A percentile compares a stretch with the other conserved stretches of the same genome.
phyloP scores from a whole-genome alignment of 78 protist genomes.

The Tieghemostelium lacteum region DNA sequence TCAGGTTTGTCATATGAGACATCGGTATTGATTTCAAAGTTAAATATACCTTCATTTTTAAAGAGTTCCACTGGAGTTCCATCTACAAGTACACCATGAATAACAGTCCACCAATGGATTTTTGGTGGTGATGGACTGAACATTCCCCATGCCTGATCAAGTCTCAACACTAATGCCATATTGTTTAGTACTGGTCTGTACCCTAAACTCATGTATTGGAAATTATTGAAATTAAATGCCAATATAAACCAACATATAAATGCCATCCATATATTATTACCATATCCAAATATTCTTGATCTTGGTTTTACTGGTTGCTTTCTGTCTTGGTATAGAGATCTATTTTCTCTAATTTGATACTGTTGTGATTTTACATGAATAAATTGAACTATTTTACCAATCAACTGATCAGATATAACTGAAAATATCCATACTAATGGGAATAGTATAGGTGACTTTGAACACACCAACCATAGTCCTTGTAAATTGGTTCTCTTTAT shows the following conservation, averaged over 20 bases:
- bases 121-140: conserved; percentile 68
- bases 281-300: neutral
- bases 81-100: conserved; percentile 64
- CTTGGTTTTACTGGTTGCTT: neutral
- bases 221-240: conserved; percentile 18
- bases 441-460: conserved; percentile 23
- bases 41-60: conserved; percentile 57
- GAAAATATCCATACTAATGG: conserved; percentile 5
- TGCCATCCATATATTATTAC: conserved; percentile 7
- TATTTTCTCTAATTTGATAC: neutral
- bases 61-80: conserved; percentile 63
- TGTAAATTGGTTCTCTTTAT: conserved; percentile 9
- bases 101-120: conserved; percentile 72
- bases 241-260: conserved; percentile 29
- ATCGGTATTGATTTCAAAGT: conserved; percentile 18
- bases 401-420: neutral
- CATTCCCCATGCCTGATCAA: neutral
- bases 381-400: neutral
- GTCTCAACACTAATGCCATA: neutral
- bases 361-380: neutral
- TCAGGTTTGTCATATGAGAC: conserved; percentile 65
- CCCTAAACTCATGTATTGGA: neutral
- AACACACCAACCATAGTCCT: conserved; percentile 2
- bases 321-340: conserved; percentile 5
- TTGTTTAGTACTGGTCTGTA: neutral